These are phyloP conservation scores for Aureobasidium leucospermi DNA, from an alignment of 2,329 filamentous ascomycete species.

Conservation along the genomic window DNA sequence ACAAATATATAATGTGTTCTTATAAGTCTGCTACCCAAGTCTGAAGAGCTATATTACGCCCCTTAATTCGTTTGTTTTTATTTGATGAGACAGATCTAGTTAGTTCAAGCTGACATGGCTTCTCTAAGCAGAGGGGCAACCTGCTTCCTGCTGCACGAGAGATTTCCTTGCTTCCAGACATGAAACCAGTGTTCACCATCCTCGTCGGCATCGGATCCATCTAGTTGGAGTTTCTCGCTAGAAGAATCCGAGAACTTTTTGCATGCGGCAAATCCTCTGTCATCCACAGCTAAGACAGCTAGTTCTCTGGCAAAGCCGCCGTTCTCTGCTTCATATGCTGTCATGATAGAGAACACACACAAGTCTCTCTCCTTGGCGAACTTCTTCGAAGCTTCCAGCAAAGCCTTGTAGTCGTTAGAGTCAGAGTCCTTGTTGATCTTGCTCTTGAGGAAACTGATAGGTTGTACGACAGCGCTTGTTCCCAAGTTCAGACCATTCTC, in stretches of 20 bases:
- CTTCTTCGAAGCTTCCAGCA: constrained; percentile 43
- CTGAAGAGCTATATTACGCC: too few species aligned
- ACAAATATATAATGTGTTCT: too few species aligned
- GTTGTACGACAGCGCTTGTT: constrained; percentile 58
- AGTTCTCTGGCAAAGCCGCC: constrained; percentile 59
- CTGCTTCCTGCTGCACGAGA: constrained; percentile 55
- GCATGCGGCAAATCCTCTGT: constrained; percentile 43
- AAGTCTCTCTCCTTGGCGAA: constrained; percentile 53
- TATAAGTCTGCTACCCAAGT: too few species aligned
- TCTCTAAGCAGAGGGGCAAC: constrained; percentile 53
- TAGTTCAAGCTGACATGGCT: constrained; percentile 26
- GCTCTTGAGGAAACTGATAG: constrained; percentile 52
- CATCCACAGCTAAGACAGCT: constrained; percentile 56
- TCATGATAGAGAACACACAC: constrained; percentile 63
- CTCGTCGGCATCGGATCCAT: constrained; percentile 33
- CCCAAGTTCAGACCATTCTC: constrained; percentile 52
- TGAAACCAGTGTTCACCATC: constrained; percentile 41
- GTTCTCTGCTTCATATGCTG: constrained; percentile 47
- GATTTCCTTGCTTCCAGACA: constrained; percentile 59
- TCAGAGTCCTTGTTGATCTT: constrained; percentile 42
- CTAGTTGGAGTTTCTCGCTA: constrained; percentile 47
- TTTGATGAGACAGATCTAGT: too few species aligned
- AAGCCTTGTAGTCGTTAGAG: constrained; percentile 25
- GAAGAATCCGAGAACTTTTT: constrained; percentile 47
- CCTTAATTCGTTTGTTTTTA: too few species aligned